Conservation (phyloP, 208 protist species). For the Wallacemonas sp. region DNA sequence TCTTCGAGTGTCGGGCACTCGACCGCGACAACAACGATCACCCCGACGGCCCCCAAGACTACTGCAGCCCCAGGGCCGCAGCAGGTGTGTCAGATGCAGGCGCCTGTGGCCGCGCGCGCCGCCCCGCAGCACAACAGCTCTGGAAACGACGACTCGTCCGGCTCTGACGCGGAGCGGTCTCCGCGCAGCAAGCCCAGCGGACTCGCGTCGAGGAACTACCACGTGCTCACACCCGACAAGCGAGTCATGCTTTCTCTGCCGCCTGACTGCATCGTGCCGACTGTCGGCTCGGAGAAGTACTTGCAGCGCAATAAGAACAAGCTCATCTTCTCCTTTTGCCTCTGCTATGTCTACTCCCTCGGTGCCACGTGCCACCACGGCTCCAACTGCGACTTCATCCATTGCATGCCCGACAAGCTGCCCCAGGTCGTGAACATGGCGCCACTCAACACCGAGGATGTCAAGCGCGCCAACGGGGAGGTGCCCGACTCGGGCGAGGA, state of each 20-base stretch:
- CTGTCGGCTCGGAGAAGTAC: constrained; percentile 53
- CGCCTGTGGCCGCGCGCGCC: too few species aligned
- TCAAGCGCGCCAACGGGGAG: constrained; percentile 9
- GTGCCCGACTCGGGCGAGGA: not conserved
- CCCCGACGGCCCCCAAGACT: too few species aligned
- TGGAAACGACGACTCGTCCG: not conserved
- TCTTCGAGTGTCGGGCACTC: too few species aligned
- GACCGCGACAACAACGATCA: too few species aligned
- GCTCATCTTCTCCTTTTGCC: constrained; percentile 59
- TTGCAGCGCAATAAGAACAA: constrained; percentile 36
- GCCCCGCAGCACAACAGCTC: not conserved
- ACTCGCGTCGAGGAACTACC: constrained; percentile 43
- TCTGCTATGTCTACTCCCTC: constrained; percentile 57
- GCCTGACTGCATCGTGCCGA: constrained; percentile 46
- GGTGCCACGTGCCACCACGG: constrained; percentile 47
- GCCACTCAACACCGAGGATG: constrained; percentile 15
- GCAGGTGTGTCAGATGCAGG: too few species aligned
- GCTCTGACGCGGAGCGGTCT: not conserved
- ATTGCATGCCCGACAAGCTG: constrained; percentile 46
- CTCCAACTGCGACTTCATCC: constrained; percentile 62
- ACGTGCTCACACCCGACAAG: constrained; percentile 70
- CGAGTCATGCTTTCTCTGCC: constrained; percentile 61
- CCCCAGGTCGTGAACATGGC: constrained; percentile 27
- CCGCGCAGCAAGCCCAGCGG: constrained; percentile 15
- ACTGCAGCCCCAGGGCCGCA: too few species aligned